Conservation (phyloP, 306 rosid genomes). For the Fragaria vesca region DNA sequence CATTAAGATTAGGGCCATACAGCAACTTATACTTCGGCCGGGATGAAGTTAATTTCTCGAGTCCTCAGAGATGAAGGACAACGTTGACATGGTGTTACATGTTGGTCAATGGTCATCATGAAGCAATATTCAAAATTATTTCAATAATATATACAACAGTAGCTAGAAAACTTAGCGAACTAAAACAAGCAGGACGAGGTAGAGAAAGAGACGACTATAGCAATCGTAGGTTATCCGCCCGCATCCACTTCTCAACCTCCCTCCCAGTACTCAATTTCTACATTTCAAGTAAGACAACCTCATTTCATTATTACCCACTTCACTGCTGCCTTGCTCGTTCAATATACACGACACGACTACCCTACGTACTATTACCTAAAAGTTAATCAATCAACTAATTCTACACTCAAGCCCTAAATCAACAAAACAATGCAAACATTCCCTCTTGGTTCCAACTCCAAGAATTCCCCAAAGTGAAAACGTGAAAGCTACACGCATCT, state of each 20-base stretch:
- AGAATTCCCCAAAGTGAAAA: not conserved
- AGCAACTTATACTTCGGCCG: no score
- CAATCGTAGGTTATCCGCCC: constrained; percentile 1
- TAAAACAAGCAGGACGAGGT: not conserved
- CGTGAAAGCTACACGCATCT: not conserved
- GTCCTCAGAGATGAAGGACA: no score
- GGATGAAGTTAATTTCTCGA: no score
- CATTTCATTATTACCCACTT: not conserved
- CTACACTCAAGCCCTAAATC: not conserved
- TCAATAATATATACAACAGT: not conserved
- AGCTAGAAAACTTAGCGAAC: not conserved
- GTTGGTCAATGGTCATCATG: no score
- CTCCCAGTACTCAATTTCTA: not conserved
- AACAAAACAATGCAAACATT: not conserved
- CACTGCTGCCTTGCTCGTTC: not conserved
- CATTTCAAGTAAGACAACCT: not conserved
- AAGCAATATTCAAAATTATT: no score
- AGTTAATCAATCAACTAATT: not conserved
- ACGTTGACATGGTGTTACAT: no score
- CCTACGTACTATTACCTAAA: not conserved
- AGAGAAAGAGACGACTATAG: not conserved
- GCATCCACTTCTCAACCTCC: constrained; percentile 25
- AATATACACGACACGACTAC: not conserved
- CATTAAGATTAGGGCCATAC: no score
- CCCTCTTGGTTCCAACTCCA: not conserved